Conservation (phyloP, 2,329 filamentous ascomycete species). For the Monosporascus sp. region DNA sequence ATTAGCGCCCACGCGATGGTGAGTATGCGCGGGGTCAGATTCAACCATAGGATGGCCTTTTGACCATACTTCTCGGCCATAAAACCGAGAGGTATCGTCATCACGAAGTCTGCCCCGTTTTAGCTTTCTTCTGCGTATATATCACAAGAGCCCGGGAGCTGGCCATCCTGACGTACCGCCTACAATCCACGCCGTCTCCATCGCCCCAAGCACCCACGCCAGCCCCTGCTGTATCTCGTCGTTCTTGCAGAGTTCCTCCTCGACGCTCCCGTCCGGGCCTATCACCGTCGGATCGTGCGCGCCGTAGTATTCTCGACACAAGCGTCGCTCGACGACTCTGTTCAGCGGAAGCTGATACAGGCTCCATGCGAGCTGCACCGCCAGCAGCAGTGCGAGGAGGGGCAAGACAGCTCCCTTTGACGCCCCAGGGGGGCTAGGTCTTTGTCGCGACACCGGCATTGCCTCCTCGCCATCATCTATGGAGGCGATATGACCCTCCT, state of each 20-base stretch:
- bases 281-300: conserved; percentile 32
- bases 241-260: conserved; percentile 50
- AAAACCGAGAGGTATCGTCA: conserved; percentile 45
- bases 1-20: conserved; percentile 36
- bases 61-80: conserved; percentile 39
- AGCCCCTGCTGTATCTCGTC: conserved; percentile 45
- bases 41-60: conserved; percentile 36
- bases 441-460: too few species aligned
- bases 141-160: neutral
- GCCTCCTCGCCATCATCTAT: neutral
- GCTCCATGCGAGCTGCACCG: conserved; percentile 43
- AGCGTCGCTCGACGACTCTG: conserved; percentile 39
- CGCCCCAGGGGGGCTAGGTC: neutral
- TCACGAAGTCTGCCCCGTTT: conserved; percentile 36
- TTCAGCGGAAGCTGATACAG: conserved; percentile 45
- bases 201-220: conserved; percentile 47
- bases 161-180: conserved; percentile 32
- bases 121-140: conserved; percentile 1
- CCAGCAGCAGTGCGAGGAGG: conserved; percentile 36
- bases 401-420: conserved; percentile 5
- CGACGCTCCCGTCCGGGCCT: conserved; percentile 33
- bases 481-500: neutral
- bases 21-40: conserved; percentile 36
- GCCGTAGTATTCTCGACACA: conserved; percentile 47
- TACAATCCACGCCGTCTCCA: conserved; percentile 46